phyloP scores from a whole-genome alignment of 768 basidiomycete genomes.

The Boletus fagicola region DNA sequence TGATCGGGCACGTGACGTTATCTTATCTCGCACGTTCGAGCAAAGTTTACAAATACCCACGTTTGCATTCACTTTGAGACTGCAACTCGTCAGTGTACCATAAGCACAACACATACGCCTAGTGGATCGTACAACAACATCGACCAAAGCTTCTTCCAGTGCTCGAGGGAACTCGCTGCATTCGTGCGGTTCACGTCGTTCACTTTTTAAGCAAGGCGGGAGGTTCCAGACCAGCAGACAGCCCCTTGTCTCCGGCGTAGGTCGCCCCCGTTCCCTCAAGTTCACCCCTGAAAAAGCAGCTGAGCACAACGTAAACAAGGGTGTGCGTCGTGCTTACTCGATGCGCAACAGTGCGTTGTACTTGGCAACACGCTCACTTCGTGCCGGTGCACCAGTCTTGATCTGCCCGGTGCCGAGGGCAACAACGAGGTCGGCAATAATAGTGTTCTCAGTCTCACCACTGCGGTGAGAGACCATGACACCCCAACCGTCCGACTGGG shows the following conservation, averaged over 20 bases:
- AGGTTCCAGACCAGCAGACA: constrained; percentile 71
- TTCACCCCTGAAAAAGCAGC: constrained; percentile 58
- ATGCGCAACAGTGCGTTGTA: constrained; percentile 90
- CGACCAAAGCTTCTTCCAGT: background rate
- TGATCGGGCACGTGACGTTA: constrained; percentile 20
- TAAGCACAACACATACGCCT: constrained; percentile 20
- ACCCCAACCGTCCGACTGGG: constrained; percentile 96
- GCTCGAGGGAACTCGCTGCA: constrained; percentile 5
- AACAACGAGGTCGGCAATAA: constrained; percentile 94
- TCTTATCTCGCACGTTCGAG: constrained; percentile 26
- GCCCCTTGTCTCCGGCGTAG: constrained; percentile 76
- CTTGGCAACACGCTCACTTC: constrained; percentile 95
- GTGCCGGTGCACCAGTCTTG: constrained; percentile 97
- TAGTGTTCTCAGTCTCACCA: constrained; percentile 96
- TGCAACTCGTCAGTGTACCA: constrained; percentile 28
- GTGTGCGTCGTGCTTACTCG: constrained; percentile 52
- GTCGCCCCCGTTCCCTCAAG: constrained; percentile 57
- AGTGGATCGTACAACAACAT: constrained; percentile 32
- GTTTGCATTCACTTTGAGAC: constrained; percentile 15
- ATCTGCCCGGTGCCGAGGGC: constrained; percentile 92
- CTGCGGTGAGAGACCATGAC: constrained; percentile 99
- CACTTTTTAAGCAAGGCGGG: constrained; percentile 75
- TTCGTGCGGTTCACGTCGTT: constrained; percentile 7
- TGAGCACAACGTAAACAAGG: background rate
- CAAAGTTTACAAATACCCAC: constrained; percentile 2